These are phyloP conservation scores for Metschnikowia arizonensis DNA, from an alignment of 805 yeast genomes.

Conservation along the genomic window DNA sequence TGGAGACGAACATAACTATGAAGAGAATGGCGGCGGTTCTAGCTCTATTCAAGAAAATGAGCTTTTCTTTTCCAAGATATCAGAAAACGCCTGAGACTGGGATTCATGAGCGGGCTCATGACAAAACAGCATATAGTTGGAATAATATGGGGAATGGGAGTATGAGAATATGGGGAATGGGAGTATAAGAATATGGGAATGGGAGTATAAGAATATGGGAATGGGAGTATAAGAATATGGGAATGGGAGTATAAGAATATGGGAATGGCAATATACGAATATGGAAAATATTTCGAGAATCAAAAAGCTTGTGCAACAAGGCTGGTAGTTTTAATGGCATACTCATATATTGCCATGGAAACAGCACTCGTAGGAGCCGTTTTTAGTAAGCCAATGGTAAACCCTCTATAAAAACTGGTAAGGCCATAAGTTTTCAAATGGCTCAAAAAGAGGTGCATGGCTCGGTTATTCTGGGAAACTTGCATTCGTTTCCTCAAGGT, in stretches of 20 bases:
- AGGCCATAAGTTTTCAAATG: slow-evolving; percentile 57
- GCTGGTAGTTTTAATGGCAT: slow-evolving; percentile 18
- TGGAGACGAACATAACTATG: slow-evolving; percentile 2
- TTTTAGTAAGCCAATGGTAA: slow-evolving; percentile 64
- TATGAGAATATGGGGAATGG: too few relatives aligned
- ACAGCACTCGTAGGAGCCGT: slow-evolving; percentile 77
- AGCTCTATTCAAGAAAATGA: slow-evolving; percentile 1
- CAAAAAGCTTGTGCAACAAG: neutral
- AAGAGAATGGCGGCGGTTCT: slow-evolving; percentile 5
- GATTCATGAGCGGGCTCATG: slow-evolving; percentile 1
- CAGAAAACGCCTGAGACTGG: neutral
- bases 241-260: too few relatives aligned
- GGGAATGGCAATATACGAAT: too few relatives aligned
- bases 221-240: too few relatives aligned
- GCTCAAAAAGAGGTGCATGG: slow-evolving; percentile 25
- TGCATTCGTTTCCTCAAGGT: slow-evolving; percentile 76
- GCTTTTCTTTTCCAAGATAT: neutral
- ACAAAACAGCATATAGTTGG: too few relatives aligned
- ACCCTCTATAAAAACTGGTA: slow-evolving; percentile 70
- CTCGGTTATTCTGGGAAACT: slow-evolving; percentile 34
- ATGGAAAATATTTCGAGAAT: too few relatives aligned
- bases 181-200: too few relatives aligned
- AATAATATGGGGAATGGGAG: too few relatives aligned
- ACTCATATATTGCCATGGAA: slow-evolving; percentile 64
- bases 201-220: too few relatives aligned